Percentiles rank a stretch among this genome's conserved stretches.
These are phyloP conservation scores for Paraconiothyrium brasiliense DNA, from an alignment of 2,329 filamentous ascomycete genomes.

Conservation along the genomic window DNA sequence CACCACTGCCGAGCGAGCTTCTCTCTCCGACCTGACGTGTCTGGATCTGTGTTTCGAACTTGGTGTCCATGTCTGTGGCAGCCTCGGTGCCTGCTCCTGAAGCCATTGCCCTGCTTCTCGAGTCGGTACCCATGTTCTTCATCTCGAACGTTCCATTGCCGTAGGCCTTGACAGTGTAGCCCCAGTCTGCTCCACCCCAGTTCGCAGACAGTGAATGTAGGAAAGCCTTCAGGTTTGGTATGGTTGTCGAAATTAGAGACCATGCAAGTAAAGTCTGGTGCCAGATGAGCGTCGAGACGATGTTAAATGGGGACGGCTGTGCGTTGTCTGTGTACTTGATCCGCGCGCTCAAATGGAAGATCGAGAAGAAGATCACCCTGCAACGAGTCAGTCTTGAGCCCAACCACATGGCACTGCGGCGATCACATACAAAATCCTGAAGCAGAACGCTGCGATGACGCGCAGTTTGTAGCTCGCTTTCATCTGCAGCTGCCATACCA, in stretches of 20 bases:
- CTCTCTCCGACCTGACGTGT: slow-evolving; percentile 7
- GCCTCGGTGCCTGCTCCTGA: slow-evolving; percentile 3
- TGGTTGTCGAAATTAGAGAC: slow-evolving; percentile 29
- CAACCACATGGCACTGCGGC: not conserved
- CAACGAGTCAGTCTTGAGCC: slow-evolving; percentile 10
- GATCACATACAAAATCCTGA: slow-evolving; percentile 22
- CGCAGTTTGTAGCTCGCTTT: slow-evolving; percentile 24
- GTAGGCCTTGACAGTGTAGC: slow-evolving; percentile 17
- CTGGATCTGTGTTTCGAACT: slow-evolving; percentile 15
- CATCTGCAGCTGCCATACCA: slow-evolving; percentile 34
- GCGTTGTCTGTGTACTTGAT: slow-evolving; percentile 17
- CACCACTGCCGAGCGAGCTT: slow-evolving; percentile 20
- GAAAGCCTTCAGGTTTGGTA: slow-evolving; percentile 29
- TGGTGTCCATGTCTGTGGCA: slow-evolving; percentile 5
- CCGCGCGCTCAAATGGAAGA: slow-evolving; percentile 21
- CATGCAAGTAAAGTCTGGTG: slow-evolving; percentile 26
- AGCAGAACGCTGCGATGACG: slow-evolving; percentile 29
- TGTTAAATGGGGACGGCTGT: slow-evolving; percentile 7
- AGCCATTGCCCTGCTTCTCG: not conserved
- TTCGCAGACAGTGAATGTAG: slow-evolving; percentile 24
- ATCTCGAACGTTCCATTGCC: slow-evolving; percentile 24
- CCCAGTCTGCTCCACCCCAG: slow-evolving; percentile 21
- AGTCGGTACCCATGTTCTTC: slow-evolving; percentile 13
- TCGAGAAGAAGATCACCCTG: slow-evolving; percentile 22
- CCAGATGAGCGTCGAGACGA: slow-evolving; percentile 14